Conservation (phyloP, 345 rosid species). For the Eucalyptus shirleyi region DNA sequence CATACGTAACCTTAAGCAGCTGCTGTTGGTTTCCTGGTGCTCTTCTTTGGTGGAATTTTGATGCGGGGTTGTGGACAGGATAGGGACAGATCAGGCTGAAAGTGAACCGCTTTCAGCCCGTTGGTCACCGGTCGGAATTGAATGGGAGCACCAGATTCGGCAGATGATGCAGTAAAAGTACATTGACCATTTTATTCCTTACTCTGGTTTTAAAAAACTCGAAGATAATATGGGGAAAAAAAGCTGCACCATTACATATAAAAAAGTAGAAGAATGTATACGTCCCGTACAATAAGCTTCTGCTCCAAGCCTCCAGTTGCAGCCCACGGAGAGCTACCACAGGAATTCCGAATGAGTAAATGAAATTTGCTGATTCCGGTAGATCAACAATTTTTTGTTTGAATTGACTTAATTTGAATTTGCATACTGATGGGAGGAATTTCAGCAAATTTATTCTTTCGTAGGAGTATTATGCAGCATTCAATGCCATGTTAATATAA, state of each 20-base stretch:
- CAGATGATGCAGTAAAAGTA: no score
- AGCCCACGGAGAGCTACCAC: conserved; percentile 45
- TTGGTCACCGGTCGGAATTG: neutral
- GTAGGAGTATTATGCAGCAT: neutral
- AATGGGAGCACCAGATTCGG: no score
- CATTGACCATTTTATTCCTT: no score
- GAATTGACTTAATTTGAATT: neutral
- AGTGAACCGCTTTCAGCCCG: neutral
- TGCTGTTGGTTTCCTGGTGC: no score
- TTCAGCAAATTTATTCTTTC: neutral
- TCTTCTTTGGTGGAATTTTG: no score
- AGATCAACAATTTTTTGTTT: neutral
- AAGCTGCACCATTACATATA: no score
- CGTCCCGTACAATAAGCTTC: conserved; percentile 71
- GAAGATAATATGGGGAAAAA: no score
- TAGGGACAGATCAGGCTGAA: no score
- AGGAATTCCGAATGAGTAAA: neutral
- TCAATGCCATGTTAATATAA: neutral
- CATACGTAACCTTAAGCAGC: no score
- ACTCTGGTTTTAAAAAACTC: no score
- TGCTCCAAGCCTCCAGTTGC: conserved; percentile 80
- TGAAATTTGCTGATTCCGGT: neutral
- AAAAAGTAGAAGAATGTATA: neutral
- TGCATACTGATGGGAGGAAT: neutral
- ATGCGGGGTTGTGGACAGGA: no score